A percentile compares a stretch with the other conserved stretches of the same genome.
phyloP scores from a whole-genome alignment of 1,284 basidiomycete genomes.

The Cystobasidium slooffiae region DNA sequence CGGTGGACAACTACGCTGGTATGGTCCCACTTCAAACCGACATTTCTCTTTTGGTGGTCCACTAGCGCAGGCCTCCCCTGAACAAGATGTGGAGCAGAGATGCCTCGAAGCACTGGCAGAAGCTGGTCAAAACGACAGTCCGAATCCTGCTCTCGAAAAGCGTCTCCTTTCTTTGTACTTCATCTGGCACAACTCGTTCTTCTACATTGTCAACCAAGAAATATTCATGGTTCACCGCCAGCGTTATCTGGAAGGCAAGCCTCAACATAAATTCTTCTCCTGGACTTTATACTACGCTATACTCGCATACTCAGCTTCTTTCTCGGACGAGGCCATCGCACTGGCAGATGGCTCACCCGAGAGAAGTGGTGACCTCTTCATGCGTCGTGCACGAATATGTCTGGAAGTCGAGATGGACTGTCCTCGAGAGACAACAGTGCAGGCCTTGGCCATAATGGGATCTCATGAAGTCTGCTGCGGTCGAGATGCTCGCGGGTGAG shows the following conservation, averaged over 20 bases:
- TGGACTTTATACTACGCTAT: conserved; percentile 43
- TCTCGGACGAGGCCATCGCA: conserved; percentile 33
- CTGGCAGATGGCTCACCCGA: conserved; percentile 9
- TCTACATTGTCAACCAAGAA: conserved; percentile 40
- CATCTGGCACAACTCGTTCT: conserved; percentile 43
- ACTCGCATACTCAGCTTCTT: conserved; percentile 34
- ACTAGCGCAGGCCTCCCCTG: conserved; percentile 5
- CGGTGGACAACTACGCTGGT: conserved; percentile 39
- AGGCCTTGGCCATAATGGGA: conserved; percentile 42
- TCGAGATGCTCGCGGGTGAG: conserved; percentile 38
- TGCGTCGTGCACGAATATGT: conserved; percentile 33
- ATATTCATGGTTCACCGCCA: conserved; percentile 25
- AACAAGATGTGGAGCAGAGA: conserved; percentile 10
- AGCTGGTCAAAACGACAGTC: conserved; percentile 18
- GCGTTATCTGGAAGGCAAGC: conserved; percentile 18
- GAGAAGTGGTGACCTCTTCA: conserved; percentile 34
- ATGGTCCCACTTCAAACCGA: conserved; percentile 40
- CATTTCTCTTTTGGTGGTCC: conserved; percentile 31
- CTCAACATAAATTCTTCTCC: conserved; percentile 29
- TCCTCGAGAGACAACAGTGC: conserved; percentile 42
- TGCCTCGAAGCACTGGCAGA: conserved; percentile 28
- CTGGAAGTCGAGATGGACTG: conserved; percentile 40
- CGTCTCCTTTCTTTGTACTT: conserved; percentile 37
- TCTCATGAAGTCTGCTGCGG: conserved; percentile 41
- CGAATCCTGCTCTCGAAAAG: conserved; percentile 26